These are phyloP conservation scores for Crithidia brevicula DNA, from an alignment of 208 protist species.

Conservation along the genomic window DNA sequence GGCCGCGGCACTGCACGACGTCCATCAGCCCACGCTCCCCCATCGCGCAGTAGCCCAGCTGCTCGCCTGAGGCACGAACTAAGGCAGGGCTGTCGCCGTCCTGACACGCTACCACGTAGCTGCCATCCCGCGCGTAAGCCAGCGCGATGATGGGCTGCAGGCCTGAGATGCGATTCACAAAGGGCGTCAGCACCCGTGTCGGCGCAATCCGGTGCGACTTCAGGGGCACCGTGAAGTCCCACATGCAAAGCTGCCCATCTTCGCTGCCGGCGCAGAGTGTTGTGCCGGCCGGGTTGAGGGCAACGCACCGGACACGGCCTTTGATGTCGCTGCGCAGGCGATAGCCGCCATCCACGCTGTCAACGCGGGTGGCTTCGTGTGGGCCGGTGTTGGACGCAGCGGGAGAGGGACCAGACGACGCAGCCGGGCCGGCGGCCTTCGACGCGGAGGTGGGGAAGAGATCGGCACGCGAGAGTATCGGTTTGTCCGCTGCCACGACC, in stretches of 20 bases:
- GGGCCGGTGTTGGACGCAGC: not conserved
- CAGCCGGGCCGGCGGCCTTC: not conserved
- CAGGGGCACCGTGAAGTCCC: slow-evolving; percentile 61
- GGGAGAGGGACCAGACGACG: not conserved
- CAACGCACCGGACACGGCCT: slow-evolving; percentile 62
- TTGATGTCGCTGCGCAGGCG: slow-evolving; percentile 55
- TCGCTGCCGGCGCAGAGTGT: slow-evolving; percentile 71
- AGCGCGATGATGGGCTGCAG: slow-evolving; percentile 76
- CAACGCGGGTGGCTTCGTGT: too few species aligned
- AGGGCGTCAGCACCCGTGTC: slow-evolving; percentile 78
- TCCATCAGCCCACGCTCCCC: slow-evolving; percentile 76
- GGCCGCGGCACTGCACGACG: slow-evolving; percentile 75
- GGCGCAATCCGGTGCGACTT: slow-evolving; percentile 46
- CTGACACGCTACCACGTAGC: slow-evolving; percentile 79
- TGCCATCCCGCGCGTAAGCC: slow-evolving; percentile 43
- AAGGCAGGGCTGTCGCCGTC: slow-evolving; percentile 76
- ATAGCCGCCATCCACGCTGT: slow-evolving; percentile 14
- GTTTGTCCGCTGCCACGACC: not conserved
- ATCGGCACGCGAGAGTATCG: not conserved
- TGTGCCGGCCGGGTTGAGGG: slow-evolving; percentile 50
- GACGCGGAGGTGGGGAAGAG: not conserved
- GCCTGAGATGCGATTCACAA: slow-evolving; percentile 81
- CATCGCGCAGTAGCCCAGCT: slow-evolving; percentile 75
- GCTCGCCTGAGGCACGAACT: slow-evolving; percentile 53
- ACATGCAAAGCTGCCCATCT: slow-evolving; percentile 80